phyloP scores from a whole-genome alignment of 805 yeast species.

The Candida chauliodis region DNA sequence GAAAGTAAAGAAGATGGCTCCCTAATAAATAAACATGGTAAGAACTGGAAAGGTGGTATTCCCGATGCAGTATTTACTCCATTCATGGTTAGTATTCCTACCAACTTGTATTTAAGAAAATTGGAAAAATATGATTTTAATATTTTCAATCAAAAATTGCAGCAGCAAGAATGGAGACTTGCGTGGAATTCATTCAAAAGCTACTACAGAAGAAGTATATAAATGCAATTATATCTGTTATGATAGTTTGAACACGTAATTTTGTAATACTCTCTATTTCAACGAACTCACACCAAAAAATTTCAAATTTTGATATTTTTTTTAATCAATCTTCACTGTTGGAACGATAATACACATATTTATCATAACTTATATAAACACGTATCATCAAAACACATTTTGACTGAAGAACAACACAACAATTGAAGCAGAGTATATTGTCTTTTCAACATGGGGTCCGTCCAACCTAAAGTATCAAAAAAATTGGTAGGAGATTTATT shows the following conservation, averaged over 20 bases:
- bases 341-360: too few relatives aligned
- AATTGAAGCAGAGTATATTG: too few relatives aligned
- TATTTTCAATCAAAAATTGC: slow-evolving; percentile 41
- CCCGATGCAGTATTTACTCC: slow-evolving; percentile 70
- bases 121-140: slow-evolving; percentile 67
- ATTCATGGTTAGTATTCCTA: slow-evolving; percentile 63
- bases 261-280: too few relatives aligned
- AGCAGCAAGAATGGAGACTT: slow-evolving; percentile 58
- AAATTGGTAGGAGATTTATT: not conserved
- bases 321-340: not conserved
- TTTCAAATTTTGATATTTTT: not conserved
- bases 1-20: slow-evolving; percentile 20
- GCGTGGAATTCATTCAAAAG: slow-evolving; percentile 57
- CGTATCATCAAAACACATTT: too few relatives aligned
- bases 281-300: not conserved
- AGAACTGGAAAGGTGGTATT: slow-evolving; percentile 41
- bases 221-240: not conserved
- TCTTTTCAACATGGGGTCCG: not conserved
- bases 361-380: too few relatives aligned
- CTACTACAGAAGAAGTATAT: slow-evolving; percentile 40
- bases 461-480: not conserved
- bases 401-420: too few relatives aligned
- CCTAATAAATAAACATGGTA: slow-evolving; percentile 21
- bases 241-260: not conserved
- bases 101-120: slow-evolving; percentile 55